Evolutionary conservation across 495 filamentous ascomycete species (phyloP).

Genomic region (Hypomontagnella monticulosa): DNA sequence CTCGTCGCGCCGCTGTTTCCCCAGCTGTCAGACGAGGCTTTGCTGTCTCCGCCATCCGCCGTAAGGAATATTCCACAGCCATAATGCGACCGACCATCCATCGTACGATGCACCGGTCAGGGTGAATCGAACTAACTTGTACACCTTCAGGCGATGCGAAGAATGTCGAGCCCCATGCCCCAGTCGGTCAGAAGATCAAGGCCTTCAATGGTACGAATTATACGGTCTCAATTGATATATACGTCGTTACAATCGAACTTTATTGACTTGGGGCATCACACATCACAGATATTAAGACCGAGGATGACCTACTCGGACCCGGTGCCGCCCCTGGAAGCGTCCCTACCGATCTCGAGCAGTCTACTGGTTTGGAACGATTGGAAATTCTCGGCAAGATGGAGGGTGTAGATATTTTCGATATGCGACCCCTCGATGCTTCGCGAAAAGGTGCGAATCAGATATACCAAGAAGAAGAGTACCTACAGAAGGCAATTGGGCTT

Average conservation of each 20-base stretch:
- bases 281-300: constrained; percentile 79
- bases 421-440: constrained; percentile 92
- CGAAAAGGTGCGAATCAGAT: constrained; percentile 71
- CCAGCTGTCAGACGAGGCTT: constrained; percentile 68
- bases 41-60: constrained; percentile 65
- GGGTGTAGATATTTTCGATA: constrained; percentile 97
- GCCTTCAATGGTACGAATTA: constrained; percentile 38
- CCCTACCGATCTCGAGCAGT: constrained; percentile 91
- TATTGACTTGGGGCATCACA: constrained; percentile 32
- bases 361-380: constrained; percentile 96
- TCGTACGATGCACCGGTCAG: constrained; percentile 35
- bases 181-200: constrained; percentile 38
- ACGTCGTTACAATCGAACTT: constrained; percentile 8
- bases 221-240: constrained; percentile 15
- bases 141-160: constrained; percentile 42
- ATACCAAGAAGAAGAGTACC: background rate
- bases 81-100: constrained; percentile 13
- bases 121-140: constrained; percentile 36
- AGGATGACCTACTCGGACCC: constrained; percentile 82
- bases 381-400: constrained; percentile 99
- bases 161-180: constrained; percentile 38
- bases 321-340: constrained; percentile 85
- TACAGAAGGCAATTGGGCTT: constrained; percentile 6
- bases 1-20: constrained; percentile 72
- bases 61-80: constrained; percentile 54